phyloP scores from a whole-genome alignment of 1,284 basidiomycete genomes.

The Hymenochaete sp. region DNA sequence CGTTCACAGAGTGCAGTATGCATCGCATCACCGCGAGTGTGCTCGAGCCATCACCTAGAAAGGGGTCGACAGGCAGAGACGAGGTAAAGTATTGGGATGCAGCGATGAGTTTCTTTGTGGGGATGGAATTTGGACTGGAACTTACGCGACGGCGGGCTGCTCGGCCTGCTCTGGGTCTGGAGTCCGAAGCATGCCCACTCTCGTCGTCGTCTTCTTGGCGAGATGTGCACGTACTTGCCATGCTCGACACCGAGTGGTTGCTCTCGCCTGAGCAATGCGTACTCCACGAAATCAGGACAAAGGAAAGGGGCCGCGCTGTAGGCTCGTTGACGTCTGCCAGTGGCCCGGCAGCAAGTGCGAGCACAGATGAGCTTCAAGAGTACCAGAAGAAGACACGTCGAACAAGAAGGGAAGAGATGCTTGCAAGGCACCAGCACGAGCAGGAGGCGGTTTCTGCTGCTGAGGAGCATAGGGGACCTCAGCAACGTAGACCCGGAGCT shows the following conservation, averaged over 20 bases:
- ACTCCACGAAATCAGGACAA: no score
- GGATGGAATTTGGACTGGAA: conserved; percentile 17
- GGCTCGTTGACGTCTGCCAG: no score
- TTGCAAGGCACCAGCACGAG: conserved; percentile 20
- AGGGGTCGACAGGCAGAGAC: background rate
- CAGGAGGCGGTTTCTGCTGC: conserved; percentile 17
- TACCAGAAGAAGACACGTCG: background rate
- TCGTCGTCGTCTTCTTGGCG: no score
- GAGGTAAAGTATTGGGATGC: background rate
- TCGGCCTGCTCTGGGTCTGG: no score
- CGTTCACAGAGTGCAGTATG: conserved; percentile 15
- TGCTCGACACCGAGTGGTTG: conserved; percentile 22
- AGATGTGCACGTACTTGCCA: conserved; percentile 16
- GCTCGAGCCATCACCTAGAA: conserved; percentile 7
- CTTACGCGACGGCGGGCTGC: conserved; percentile 16
- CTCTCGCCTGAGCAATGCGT: no score
- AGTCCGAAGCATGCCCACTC: no score
- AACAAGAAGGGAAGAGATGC: conserved; percentile 20
- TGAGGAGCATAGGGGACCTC: no score
- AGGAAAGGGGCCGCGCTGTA: no score
- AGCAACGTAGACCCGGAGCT: no score
- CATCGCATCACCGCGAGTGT: conserved; percentile 19
- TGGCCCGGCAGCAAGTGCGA: no score
- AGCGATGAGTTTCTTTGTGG: conserved; percentile 15
- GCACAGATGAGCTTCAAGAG: no score